phyloP scores from a whole-genome alignment of 805 yeast genomes.

The Wickerhamiella dianesei region DNA sequence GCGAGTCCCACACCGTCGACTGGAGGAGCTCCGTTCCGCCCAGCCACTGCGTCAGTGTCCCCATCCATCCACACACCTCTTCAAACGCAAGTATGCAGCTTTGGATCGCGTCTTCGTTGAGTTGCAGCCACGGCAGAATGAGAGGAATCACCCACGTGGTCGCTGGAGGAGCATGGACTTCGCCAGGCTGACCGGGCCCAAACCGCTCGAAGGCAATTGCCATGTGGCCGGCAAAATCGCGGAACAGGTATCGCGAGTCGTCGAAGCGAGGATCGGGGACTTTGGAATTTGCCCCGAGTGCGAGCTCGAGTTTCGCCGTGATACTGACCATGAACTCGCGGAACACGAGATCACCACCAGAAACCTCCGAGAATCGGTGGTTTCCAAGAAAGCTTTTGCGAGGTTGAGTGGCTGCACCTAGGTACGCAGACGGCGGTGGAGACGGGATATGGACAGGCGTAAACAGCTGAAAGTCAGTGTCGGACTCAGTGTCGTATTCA shows the following conservation, averaged over 20 bases:
- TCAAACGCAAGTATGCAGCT: conserved; percentile 3
- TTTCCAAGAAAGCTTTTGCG: neutral
- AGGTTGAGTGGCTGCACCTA: neutral
- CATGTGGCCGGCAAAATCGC: conserved; percentile 17
- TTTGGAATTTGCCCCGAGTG: conserved; percentile 10
- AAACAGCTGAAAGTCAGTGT: neutral
- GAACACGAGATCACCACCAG: conserved; percentile 11
- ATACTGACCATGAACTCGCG: conserved; percentile 5
- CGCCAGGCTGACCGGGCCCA: conserved; percentile 11
- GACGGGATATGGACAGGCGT: neutral
- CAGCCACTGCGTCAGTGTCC: conserved; percentile 3
- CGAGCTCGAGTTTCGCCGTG: conserved; percentile 8
- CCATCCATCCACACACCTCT: conserved; percentile 13
- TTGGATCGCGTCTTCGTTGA: conserved; percentile 2
- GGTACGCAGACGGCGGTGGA: neutral
- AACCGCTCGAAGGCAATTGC: conserved; percentile 10
- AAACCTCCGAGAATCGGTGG: conserved; percentile 1
- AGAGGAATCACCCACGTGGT: conserved; percentile 12
- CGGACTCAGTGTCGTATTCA: neutral
- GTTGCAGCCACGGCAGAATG: conserved; percentile 11
- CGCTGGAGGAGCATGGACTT: conserved; percentile 7
- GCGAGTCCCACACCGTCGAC: conserved; percentile 16
- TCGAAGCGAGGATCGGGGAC: neutral
- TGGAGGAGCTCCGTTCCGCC: conserved; percentile 6
- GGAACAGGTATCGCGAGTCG: conserved; percentile 12